phyloP scores from a whole-genome alignment of 305 asterid genomes.

The Solanum hybrid region DNA sequence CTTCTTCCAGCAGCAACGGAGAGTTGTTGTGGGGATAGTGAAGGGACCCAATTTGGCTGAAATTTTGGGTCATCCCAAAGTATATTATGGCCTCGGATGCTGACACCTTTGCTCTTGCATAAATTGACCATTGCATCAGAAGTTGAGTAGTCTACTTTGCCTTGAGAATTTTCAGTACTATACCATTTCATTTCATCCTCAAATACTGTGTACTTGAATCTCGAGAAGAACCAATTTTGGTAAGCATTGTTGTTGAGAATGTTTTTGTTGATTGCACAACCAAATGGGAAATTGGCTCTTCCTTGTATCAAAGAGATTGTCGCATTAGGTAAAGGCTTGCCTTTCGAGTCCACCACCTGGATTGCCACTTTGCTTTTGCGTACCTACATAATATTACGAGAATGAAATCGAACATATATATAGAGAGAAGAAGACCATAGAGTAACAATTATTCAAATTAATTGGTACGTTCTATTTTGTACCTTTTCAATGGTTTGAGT shows the following conservation, averaged over 20 bases:
- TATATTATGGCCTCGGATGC: conserved; percentile 61
- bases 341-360: conserved; percentile 33
- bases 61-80: conserved; percentile 43
- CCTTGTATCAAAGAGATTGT: conserved; percentile 27
- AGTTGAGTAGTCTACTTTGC: conserved; percentile 29
- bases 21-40: conserved; percentile 25
- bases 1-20: conserved; percentile 17
- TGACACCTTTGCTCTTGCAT: conserved; percentile 14
- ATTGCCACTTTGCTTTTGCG: conserved; percentile 42
- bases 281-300: conserved; percentile 34
- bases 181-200: conserved; percentile 69
- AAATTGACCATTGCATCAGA: conserved; percentile 42
- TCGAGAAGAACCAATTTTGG: conserved; percentile 42
- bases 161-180: conserved; percentile 17
- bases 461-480: no score
- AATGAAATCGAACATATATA: no score
- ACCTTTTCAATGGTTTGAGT: conserved; percentile 6
- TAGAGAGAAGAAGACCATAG: no score
- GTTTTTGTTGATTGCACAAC: conserved; percentile 36
- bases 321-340: conserved; percentile 34
- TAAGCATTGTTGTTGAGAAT: conserved; percentile 31
- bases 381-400: conserved; percentile 12
- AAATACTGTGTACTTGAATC: conserved; percentile 51
- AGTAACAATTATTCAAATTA: no score
- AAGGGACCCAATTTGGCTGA: conserved; percentile 36